Evolutionary conservation across 805 yeast genomes (phyloP).

Genomic region (Vanderwaltozyma tropicalis): DNA sequence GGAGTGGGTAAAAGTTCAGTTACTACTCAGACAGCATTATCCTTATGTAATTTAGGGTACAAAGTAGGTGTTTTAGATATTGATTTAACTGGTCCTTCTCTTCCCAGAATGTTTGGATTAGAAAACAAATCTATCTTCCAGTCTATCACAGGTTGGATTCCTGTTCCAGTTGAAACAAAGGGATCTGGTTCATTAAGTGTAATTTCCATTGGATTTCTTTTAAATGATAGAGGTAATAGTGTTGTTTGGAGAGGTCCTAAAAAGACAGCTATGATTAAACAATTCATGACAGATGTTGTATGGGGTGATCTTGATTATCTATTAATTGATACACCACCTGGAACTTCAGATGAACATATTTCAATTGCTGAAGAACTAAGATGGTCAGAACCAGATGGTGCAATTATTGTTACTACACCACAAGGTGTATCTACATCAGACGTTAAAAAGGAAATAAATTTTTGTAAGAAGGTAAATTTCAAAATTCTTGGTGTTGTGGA

Average conservation of each 20-base stretch:
- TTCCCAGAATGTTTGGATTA: slow-evolving; percentile 92
- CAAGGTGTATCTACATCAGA: slow-evolving; percentile 90
- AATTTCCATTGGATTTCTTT: slow-evolving; percentile 81
- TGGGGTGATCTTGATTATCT: slow-evolving; percentile 78
- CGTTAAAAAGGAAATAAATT: slow-evolving; percentile 87
- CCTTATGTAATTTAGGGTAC: slow-evolving; percentile 57
- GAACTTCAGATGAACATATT: slow-evolving; percentile 96
- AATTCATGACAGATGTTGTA: slow-evolving; percentile 77
- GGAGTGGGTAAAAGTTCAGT: slow-evolving; percentile 97
- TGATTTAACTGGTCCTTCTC: slow-evolving; percentile 92
- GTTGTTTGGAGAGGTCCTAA: slow-evolving; percentile 99
- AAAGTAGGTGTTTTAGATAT: slow-evolving; percentile 93
- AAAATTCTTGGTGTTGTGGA: slow-evolving; percentile 79
- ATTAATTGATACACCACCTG: slow-evolving; percentile 95
- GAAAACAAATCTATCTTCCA: slow-evolving; percentile 75
- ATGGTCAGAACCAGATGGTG: slow-evolving; percentile 71
- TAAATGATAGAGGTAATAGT: slow-evolving; percentile 75
- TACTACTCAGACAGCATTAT: slow-evolving; percentile 86
- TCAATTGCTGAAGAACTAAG: slow-evolving; percentile 88
- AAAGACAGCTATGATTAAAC: slow-evolving; percentile 95
- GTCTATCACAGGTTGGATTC: slow-evolving; percentile 81
- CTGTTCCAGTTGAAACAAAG: slow-evolving; percentile 42
- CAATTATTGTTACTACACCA: slow-evolving; percentile 92
- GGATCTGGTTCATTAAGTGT: slow-evolving; percentile 44
- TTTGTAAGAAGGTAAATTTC: slow-evolving; percentile 78